These are phyloP conservation scores for Tuber magnatum DNA, from an alignment of 495 filamentous ascomycete species.

Conservation along the genomic window DNA sequence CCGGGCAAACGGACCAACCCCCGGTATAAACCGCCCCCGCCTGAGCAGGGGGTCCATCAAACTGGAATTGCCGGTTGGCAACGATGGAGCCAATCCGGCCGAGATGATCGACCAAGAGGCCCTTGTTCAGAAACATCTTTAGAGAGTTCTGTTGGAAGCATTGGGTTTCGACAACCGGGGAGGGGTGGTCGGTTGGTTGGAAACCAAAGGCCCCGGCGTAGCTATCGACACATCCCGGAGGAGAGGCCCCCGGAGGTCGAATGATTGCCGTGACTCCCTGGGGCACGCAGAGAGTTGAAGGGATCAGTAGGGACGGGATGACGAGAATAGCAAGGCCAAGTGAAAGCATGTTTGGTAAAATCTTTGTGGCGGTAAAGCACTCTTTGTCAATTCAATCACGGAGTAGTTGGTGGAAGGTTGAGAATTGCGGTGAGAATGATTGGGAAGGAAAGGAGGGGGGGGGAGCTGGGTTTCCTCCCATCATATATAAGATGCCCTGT, in stretches of 20 bases:
- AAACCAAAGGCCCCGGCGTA: conserved; percentile 16
- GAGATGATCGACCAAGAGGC: conserved; percentile 52
- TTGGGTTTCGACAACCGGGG: not conserved
- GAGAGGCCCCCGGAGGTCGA: conserved; percentile 18
- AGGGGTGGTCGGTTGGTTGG: conserved; percentile 6
- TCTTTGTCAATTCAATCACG: not conserved
- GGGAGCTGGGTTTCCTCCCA: not conserved
- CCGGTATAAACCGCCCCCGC: conserved; percentile 60
- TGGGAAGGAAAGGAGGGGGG: not conserved
- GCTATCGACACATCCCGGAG: conserved; percentile 20
- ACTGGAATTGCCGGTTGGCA: conserved; percentile 68
- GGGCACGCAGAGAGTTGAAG: conserved; percentile 14
- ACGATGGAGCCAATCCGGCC: conserved; percentile 65
- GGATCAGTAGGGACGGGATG: conserved; percentile 2
- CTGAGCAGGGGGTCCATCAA: conserved; percentile 60
- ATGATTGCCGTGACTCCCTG: conserved; percentile 31
- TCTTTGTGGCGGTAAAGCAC: not conserved
- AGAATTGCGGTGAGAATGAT: not conserved
- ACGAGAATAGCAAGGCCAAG: conserved; percentile 5
- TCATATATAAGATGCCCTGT: not conserved
- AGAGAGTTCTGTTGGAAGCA: conserved; percentile 38
- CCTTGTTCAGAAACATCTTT: conserved; percentile 50
- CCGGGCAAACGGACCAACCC: conserved; percentile 56
- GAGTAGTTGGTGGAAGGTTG: not conserved
- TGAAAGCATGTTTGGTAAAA: not conserved